A percentile compares a stretch with the other conserved stretches of the same genome.
These are phyloP conservation scores for Kluyveromyces marxianus DNA, from an alignment of 1,139 yeast genomes.

Conservation along the genomic window DNA sequence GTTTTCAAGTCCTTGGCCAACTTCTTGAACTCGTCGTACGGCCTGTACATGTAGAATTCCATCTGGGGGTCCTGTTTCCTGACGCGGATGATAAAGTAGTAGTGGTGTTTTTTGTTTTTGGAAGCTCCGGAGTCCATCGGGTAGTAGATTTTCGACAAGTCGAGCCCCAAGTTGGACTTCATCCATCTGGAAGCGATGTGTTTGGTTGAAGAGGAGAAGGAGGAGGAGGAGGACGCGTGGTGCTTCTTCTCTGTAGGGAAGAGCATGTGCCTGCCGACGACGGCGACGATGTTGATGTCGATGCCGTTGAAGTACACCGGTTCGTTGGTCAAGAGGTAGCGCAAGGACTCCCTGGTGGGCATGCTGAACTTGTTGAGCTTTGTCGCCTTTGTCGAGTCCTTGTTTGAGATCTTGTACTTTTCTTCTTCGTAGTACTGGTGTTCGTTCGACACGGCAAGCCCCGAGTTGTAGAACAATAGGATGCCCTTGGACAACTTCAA, in stretches of 20 bases:
- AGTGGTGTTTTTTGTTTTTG: conserved; percentile 17
- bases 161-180: conserved; percentile 5
- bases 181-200: conserved; percentile 6
- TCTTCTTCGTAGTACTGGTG: conserved; percentile 40
- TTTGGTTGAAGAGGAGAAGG: not conserved
- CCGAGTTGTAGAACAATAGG: conserved; percentile 65
- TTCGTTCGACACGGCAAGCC: conserved; percentile 58
- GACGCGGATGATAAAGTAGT: conserved; percentile 40
- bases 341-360: conserved; percentile 49
- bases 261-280: conserved; percentile 28
- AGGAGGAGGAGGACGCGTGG: not conserved
- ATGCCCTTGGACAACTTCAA: conserved; percentile 54
- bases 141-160: conserved; percentile 25
- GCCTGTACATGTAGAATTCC: conserved; percentile 41
- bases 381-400: conserved; percentile 21
- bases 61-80: conserved; percentile 21
- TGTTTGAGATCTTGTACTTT: conserved; percentile 17
- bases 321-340: conserved; percentile 39
- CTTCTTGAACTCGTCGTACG: conserved; percentile 58
- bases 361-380: conserved; percentile 35
- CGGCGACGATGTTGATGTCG: conserved; percentile 61
- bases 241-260: conserved; percentile 11
- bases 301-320: conserved; percentile 49
- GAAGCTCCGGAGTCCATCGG: conserved; percentile 10
- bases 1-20: conserved; percentile 46